Base-by-base conservation (phyloP, 2,329 filamentous ascomycete species). In the Fusarium chlamydosporum region DNA sequence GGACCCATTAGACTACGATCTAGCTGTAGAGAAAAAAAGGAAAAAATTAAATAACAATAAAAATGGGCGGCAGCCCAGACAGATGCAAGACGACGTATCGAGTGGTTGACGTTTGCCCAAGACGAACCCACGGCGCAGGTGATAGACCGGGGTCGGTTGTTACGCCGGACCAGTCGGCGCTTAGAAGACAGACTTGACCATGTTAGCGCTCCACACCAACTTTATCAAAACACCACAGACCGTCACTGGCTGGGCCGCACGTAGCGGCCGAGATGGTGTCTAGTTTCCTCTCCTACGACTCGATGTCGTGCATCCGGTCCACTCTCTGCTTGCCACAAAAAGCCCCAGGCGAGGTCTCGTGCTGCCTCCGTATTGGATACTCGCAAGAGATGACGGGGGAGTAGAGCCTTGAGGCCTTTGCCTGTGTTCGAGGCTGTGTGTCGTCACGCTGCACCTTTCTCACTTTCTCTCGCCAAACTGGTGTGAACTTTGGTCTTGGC, bases 241-340 rank as follows among this genome's bases (percentile, higher is more conserved):
- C 58, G 34, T 40, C 57, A 64, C 40, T 61, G 53, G 70, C 66
- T 72, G 69, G 69, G 54, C 60, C 66, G 57, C 43, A 71, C 50
- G 63, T 50, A 26, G 58, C 43, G 58, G 29, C 67, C 51, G 56
- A 69, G 56, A 67, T 69, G 67, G 57, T 70, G 67, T 64, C 43
- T 54, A 51, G 47, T 41, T 35, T 61, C 23, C 31, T 34, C 46
- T 46, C 10, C 46, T 56, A 35, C 79, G 79, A 83, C 79, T 82
- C 77, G 79, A 82, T 83, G 78, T 78, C 74, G 75, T 78, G 77
- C 77, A 77, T 77, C 57, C 47, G 69, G 64, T 42, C 43, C 47
- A 47, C 48, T 62, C 59, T 62, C 41, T 64, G 37, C 61, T 43
- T 75, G 76, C 76, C 74, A 72, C 77, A 73, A 68, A 73, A 61